A percentile compares a stretch with the other conserved stretches of the same genome.
These are phyloP conservation scores for Gillenia trifoliata DNA, from an alignment of 306 rosid species.

Conservation along the genomic window DNA sequence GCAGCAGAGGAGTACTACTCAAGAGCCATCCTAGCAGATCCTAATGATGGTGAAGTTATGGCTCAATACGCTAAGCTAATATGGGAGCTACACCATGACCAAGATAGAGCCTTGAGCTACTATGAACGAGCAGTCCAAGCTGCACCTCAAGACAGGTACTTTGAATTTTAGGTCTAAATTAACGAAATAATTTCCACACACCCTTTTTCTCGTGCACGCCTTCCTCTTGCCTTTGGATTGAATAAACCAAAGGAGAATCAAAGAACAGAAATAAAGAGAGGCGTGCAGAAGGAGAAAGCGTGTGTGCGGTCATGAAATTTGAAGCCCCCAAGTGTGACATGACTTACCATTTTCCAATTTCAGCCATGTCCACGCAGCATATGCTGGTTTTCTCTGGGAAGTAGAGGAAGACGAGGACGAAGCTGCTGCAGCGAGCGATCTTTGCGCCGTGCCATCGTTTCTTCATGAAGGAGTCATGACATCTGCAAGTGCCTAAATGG, in stretches of 20 bases:
- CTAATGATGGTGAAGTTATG: slow-evolving; percentile 66
- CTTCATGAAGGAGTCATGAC: slow-evolving; percentile 36
- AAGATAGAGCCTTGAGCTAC: slow-evolving; percentile 60
- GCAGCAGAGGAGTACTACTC: slow-evolving; percentile 71
- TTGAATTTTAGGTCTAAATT: not conserved
- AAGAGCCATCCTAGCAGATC: slow-evolving; percentile 69
- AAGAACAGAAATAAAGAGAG: no score
- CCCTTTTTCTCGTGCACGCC: not conserved
- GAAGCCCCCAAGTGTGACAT: not conserved
- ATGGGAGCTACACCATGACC: slow-evolving; percentile 73
- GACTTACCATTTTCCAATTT: slow-evolving; percentile 12
- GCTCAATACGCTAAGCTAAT: slow-evolving; percentile 72
- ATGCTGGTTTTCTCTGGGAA: slow-evolving; percentile 88
- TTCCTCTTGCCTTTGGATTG: no score
- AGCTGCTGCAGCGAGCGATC: slow-evolving; percentile 6
- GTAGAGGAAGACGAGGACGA: slow-evolving; percentile 46
- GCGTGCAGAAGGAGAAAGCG: no score
- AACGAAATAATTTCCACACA: not conserved
- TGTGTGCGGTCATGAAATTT: not conserved
- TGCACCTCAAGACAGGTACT: slow-evolving; percentile 76
- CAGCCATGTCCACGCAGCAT: slow-evolving; percentile 88
- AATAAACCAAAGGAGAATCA: no score
- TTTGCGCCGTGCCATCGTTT: slow-evolving; percentile 16
- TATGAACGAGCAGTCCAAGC: slow-evolving; percentile 72
- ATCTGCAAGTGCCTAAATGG: slow-evolving; percentile 39